These are phyloP conservation scores for Candida coquimbonensis DNA, from an alignment of 805 yeast genomes.

Conservation along the genomic window DNA sequence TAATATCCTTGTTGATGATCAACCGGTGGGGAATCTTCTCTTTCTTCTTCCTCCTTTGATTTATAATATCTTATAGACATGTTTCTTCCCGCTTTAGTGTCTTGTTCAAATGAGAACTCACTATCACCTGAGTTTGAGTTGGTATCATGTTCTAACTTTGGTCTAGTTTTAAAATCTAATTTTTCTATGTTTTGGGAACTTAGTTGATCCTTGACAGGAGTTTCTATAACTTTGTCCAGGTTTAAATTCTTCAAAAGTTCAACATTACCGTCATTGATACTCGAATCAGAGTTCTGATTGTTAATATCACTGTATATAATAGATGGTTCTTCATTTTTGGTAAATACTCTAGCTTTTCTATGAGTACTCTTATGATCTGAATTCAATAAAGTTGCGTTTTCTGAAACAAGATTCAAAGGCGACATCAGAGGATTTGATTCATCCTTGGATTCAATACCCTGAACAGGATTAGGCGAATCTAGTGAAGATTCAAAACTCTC, in stretches of 20 bases:
- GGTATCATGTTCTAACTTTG: not conserved
- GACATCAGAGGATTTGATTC: not conserved
- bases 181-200: no score
- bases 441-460: not conserved
- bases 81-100: conserved; percentile 40
- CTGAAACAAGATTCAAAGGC: not conserved
- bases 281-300: no score
- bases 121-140: conserved; percentile 14
- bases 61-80: conserved; percentile 49
- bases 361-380: conserved; percentile 14
- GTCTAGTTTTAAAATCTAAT: not conserved
- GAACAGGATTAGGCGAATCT: not conserved
- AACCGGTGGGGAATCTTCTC: conserved; percentile 12
- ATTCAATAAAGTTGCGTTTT: not conserved
- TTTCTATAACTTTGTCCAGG: not conserved
- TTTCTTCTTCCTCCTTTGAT: conserved; percentile 16
- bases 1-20: conserved; percentile 27
- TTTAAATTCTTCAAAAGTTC: not conserved
- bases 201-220: not conserved
- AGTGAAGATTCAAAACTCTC: conserved; percentile 2
- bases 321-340: not conserved
- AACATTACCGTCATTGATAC: not conserved
- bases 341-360: conserved; percentile 21
- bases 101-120: conserved; percentile 46
- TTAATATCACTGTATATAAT: not conserved